Evolutionary conservation across 2,329 filamentous ascomycete genomes (phyloP).

Genomic region (Lachnellula cervina): DNA sequence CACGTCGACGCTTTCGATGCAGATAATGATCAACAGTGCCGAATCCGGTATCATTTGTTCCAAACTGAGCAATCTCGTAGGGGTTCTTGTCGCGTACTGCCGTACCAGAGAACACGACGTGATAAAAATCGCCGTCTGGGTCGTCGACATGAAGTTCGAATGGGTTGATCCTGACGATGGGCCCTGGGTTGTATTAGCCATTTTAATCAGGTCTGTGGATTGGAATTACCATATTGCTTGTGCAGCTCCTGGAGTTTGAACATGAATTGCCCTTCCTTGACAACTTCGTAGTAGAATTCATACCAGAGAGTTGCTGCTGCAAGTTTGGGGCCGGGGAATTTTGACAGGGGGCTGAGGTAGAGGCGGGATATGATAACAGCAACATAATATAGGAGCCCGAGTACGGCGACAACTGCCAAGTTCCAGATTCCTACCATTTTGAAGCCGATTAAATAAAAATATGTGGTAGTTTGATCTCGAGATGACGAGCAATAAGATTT

Average conservation of each 20-base stretch:
- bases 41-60: conserved; percentile 12
- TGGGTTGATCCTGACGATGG: conserved; percentile 7
- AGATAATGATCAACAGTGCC: conserved; percentile 19
- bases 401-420: neutral
- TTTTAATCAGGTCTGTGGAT: neutral
- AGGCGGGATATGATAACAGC: conserved; percentile 22
- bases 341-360: conserved; percentile 28
- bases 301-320: conserved; percentile 20
- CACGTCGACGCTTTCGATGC: conserved; percentile 20
- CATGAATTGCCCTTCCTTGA: conserved; percentile 12
- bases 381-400: neutral
- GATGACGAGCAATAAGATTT: too few relatives aligned
- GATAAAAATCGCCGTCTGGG: conserved; percentile 6
- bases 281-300: conserved; percentile 26
- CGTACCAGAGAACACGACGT: conserved; percentile 1
- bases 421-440: too few relatives aligned
- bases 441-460: too few relatives aligned
- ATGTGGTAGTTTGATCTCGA: too few relatives aligned
- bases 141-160: conserved; percentile 6
- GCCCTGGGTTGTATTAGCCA: neutral
- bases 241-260: conserved; percentile 13
- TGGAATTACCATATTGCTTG: conserved; percentile 11
- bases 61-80: conserved; percentile 7
- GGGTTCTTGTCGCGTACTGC: conserved; percentile 4
- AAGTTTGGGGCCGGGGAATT: conserved; percentile 28